Base-by-base conservation (phyloP, 257 asterid species). In the Solanum tacnaense region DNA sequence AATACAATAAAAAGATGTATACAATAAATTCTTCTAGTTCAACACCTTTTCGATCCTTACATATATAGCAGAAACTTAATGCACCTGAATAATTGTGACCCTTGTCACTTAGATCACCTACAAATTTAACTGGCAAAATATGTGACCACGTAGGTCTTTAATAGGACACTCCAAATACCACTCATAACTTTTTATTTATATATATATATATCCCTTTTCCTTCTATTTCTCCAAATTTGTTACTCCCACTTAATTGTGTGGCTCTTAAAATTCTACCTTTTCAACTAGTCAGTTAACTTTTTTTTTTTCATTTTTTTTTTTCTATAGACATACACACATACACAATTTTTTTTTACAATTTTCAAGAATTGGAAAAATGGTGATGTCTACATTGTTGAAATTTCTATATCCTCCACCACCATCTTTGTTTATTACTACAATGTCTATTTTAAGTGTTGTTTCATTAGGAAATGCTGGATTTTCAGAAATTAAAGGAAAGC, bases 401-500 rank as follows among this genome's bases (percentile, higher is more conserved):
- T 90, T 92, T 36, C 16, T 90, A 16, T 92, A 88, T 70, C 89
- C 91, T 2, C 92, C 90, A 81, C 93, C 92, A 4, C 84, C 91
- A 15, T 91, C 93, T 23, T 5, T 91, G 35, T 86, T 83, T 91
- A n/a, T 84, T n/a, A 90, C 89, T 21, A 88, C 92, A 29, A 88
- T 86, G 88, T 89, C 92, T 23, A 87, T 38, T 21, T 83, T 86
- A 39, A 88, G 91, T 46, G 18, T 89, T 65, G 89, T 86, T 29
- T 49, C 85, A 9, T 46, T 92, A 18, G 83, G 89, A 27, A 65
- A 39, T 67, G 88, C 88, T 34, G 98, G 89, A 20, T 20, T 91
- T 49, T 82, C 84, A 72, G 98, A 96, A 89, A 73, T 87, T 21
- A 79, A 38, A 35, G 99, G 99, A 10, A 93, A 92, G 62, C 91